These are phyloP conservation scores for Xylaria digitata DNA, from an alignment of 2,329 filamentous ascomycete genomes.

Conservation along the genomic window DNA sequence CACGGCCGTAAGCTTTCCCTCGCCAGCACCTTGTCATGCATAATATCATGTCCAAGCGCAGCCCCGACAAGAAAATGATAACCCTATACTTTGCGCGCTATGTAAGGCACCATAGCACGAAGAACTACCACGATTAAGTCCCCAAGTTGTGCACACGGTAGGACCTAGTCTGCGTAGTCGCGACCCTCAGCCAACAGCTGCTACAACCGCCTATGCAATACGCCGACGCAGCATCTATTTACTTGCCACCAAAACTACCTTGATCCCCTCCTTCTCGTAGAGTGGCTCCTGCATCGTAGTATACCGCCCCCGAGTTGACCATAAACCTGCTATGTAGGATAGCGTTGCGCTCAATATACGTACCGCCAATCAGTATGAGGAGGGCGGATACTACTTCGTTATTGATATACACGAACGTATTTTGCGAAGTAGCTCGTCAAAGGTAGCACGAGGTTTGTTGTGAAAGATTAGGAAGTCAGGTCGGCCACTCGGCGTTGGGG, in stretches of 20 bases:
- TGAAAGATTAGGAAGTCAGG: background rate
- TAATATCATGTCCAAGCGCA: background rate
- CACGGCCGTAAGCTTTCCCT: background rate
- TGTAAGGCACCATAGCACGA: background rate
- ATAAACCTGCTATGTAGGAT: background rate
- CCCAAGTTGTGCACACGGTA: background rate
- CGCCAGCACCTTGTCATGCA: background rate
- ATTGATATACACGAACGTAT: background rate
- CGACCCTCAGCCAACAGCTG: background rate
- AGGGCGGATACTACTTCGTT: background rate
- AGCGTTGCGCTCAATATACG: constrained; percentile 1
- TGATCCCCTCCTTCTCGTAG: background rate
- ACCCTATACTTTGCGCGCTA: background rate
- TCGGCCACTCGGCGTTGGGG: constrained; percentile 6
- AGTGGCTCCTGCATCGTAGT: background rate
- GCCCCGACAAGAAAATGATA: background rate
- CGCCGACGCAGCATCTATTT: background rate
- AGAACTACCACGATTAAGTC: background rate
- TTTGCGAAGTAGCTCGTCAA: constrained; percentile 1
- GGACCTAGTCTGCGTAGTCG: background rate
- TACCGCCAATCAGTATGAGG: constrained; percentile 8
- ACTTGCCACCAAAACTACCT: background rate
- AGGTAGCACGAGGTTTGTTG: background rate
- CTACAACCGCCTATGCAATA: constrained; percentile 4
- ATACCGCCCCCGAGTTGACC: background rate